These are phyloP conservation scores for Phialocephala sp. DNA, from an alignment of 2,329 filamentous ascomycete species.

Conservation along the genomic window DNA sequence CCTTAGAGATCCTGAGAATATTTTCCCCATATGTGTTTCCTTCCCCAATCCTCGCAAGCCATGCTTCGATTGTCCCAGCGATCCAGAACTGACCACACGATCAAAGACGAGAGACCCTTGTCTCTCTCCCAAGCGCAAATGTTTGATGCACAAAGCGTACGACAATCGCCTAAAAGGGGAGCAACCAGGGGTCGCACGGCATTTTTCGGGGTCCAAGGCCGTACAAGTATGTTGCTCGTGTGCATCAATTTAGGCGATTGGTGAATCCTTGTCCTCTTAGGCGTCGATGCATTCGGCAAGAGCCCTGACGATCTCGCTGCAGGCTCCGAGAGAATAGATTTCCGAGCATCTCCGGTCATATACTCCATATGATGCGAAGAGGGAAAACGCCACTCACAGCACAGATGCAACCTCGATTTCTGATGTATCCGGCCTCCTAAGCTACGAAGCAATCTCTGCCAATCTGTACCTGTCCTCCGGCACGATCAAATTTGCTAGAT, in stretches of 20 bases:
- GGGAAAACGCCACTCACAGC: not conserved
- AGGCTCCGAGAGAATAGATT: slow-evolving; percentile 5
- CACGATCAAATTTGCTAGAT: slow-evolving; percentile 1
- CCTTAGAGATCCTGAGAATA: not conserved
- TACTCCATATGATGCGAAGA: not conserved
- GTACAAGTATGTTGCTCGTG: slow-evolving; percentile 1
- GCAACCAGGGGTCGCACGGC: not conserved
- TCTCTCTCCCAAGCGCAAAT: not conserved
- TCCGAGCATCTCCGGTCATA: slow-evolving; percentile 21
- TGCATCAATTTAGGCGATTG: slow-evolving; percentile 17
- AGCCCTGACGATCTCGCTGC: slow-evolving; percentile 21
- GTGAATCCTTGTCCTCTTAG: slow-evolving; percentile 11
- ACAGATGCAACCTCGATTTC: not conserved
- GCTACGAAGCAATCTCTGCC: not conserved
- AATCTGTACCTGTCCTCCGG: not conserved
- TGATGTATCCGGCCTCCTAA: not conserved
- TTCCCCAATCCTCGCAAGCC: not conserved
- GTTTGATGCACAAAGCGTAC: not conserved
- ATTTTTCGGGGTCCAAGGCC: slow-evolving; percentile 3
- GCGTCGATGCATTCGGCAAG: slow-evolving; percentile 1
- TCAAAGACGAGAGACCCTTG: not conserved
- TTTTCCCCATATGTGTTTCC: not conserved
- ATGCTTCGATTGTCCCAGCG: not conserved
- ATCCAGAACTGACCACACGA: not conserved
- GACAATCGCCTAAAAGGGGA: not conserved